Conservation (phyloP, 106 monocot genomes). For the Dendrobium huoshanense region DNA sequence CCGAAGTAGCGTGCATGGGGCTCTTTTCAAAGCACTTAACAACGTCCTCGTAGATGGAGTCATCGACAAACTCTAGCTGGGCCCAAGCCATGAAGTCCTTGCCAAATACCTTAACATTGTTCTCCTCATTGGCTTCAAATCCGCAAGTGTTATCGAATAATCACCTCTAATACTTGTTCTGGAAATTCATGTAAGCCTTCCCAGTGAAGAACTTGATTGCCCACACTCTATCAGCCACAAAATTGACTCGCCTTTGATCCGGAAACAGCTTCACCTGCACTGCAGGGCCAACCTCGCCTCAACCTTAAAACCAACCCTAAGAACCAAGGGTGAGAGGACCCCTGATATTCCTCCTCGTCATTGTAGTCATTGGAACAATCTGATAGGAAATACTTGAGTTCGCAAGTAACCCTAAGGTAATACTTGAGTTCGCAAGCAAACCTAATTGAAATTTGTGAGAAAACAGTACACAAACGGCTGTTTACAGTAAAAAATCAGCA, state of each 20-base stretch:
- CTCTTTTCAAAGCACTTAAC: conserved; percentile 54
- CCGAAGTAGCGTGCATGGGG: conserved; percentile 25
- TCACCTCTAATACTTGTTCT: conserved; percentile 48
- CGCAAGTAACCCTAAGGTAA: no score
- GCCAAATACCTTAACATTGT: conserved; percentile 61
- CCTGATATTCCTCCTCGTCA: conserved; percentile 13
- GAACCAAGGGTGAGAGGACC: conserved; percentile 38
- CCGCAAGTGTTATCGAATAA: conserved; percentile 75
- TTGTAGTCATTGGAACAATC: background rate
- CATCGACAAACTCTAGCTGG: conserved; percentile 59
- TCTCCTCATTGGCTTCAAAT: conserved; percentile 48
- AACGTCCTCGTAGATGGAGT: conserved; percentile 80
- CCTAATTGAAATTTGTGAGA: no score
- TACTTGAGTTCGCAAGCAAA: no score
- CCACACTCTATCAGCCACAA: conserved; percentile 88
- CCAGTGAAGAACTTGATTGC: conserved; percentile 52
- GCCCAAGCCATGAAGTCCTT: conserved; percentile 94
- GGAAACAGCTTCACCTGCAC: conserved; percentile 79
- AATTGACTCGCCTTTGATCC: conserved; percentile 71
- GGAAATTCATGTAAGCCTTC: conserved; percentile 40
- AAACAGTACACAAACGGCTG: no score
- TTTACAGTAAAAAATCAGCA: no score
- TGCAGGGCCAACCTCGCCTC: conserved; percentile 44
- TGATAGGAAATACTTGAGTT: no score
- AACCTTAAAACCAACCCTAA: conserved; percentile 58